Conservation (phyloP, 805 yeast genomes). For the Kuraishia capsulata region DNA sequence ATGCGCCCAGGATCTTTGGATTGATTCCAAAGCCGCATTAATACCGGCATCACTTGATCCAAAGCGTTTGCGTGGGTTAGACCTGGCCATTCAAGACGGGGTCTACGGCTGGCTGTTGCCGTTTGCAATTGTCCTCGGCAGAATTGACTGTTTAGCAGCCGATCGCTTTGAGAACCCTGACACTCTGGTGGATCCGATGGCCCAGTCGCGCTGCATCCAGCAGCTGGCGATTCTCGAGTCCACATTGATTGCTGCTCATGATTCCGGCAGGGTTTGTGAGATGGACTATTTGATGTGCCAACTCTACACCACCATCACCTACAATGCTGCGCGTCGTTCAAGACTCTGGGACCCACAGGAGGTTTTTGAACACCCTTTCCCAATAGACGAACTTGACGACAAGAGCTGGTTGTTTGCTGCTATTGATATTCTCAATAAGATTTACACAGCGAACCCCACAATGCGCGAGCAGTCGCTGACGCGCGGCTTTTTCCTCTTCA, state of each 20-base stretch:
- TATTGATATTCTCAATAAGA: background rate
- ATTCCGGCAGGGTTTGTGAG: background rate
- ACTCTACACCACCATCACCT: background rate
- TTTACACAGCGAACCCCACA: background rate
- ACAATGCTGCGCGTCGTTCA: background rate
- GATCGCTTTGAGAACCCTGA: background rate
- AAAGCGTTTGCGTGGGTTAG: background rate
- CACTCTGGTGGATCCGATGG: background rate
- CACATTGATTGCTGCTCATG: background rate
- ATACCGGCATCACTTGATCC: slow-evolving; percentile 1
- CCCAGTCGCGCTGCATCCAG: background rate
- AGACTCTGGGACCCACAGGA: slow-evolving; percentile 1
- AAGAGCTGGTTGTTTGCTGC: slow-evolving; percentile 1
- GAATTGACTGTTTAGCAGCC: background rate
- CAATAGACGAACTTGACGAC: background rate
- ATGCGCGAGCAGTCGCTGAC: background rate
- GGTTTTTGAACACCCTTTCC: background rate
- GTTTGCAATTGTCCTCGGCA: background rate
- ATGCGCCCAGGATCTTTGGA: background rate
- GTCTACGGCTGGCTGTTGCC: slow-evolving; percentile 2
- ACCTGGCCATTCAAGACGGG: background rate
- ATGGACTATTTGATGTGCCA: background rate
- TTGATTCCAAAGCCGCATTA: background rate
- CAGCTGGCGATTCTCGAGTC: background rate
- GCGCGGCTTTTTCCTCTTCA: slow-evolving; percentile 3